Percentiles rank a stretch among this genome's conserved stretches.
These are phyloP conservation scores for Casuarina glauca DNA, from an alignment of 306 rosid genomes.

Conservation along the genomic window DNA sequence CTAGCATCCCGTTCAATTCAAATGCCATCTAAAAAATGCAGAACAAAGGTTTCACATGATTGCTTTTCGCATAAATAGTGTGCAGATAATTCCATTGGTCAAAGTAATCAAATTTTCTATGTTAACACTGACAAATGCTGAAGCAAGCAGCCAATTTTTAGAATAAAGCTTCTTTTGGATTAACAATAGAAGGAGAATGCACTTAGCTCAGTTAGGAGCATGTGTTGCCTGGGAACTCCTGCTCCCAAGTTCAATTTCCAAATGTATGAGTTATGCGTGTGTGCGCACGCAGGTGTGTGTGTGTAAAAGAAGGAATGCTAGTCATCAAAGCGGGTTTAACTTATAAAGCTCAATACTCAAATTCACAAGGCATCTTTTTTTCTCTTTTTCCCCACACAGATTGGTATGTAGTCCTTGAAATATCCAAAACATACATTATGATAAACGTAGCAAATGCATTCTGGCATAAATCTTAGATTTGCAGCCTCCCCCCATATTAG, in stretches of 20 bases:
- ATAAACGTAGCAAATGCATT: slow-evolving; percentile 95
- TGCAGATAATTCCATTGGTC: background rate
- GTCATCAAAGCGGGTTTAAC: background rate
- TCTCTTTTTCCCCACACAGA: background rate
- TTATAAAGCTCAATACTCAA: background rate
- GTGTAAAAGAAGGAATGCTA: too few relatives aligned
- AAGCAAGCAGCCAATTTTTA: background rate
- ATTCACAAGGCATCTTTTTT: background rate
- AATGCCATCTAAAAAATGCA: slow-evolving; percentile 80
- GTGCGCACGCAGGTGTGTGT: too few relatives aligned
- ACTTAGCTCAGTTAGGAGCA: too few relatives aligned
- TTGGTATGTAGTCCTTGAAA: background rate
- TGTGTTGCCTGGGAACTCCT: too few relatives aligned
- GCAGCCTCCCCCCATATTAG: slow-evolving; percentile 99
- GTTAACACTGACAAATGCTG: background rate
- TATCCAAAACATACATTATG: slow-evolving; percentile 69
- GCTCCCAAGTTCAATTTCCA: too few relatives aligned
- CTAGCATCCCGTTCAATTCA: slow-evolving; percentile 97
- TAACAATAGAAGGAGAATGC: background rate
- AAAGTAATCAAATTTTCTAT: background rate
- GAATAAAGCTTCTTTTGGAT: background rate
- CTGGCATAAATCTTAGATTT: slow-evolving; percentile 97
- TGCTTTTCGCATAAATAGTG: background rate
- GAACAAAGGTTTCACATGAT: slow-evolving; percentile 8
- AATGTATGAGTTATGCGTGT: too few relatives aligned